phyloP scores from a whole-genome alignment of 2,329 filamentous ascomycete species.

The Parastagonospora avenae region DNA sequence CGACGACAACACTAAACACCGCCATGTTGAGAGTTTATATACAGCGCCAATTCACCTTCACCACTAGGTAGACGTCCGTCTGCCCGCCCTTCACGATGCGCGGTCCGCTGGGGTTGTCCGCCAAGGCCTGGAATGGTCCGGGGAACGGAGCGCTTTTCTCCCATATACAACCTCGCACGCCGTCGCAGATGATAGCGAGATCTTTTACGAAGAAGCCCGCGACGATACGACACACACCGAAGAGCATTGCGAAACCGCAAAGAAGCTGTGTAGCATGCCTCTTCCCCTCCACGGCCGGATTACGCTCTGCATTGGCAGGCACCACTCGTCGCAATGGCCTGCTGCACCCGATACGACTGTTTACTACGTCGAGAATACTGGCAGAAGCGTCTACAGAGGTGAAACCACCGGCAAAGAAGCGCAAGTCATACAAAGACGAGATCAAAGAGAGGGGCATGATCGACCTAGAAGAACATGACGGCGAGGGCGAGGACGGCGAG shows the following conservation, averaged over 20 bases:
- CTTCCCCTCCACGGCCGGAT: constrained; percentile 12
- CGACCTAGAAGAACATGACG: constrained; percentile 47
- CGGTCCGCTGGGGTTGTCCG: constrained; percentile 34
- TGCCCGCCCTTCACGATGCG: constrained; percentile 40
- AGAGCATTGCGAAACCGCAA: constrained; percentile 1
- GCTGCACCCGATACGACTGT: constrained; percentile 31
- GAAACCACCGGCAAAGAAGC: constrained; percentile 21
- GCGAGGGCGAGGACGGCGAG: constrained; percentile 62
- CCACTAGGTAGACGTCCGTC: constrained; percentile 30
- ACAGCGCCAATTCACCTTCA: constrained; percentile 15
- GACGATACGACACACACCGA: background rate
- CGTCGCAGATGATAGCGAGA: constrained; percentile 20
- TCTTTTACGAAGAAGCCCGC: constrained; percentile 19
- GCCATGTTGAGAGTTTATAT: constrained; percentile 32
- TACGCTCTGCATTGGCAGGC: constrained; percentile 21
- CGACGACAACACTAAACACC: constrained; percentile 6
- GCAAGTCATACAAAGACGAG: constrained; percentile 47
- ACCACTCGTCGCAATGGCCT: constrained; percentile 33
- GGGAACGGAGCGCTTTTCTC: constrained; percentile 43
- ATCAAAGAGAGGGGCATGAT: constrained; percentile 44
- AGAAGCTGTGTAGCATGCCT: constrained; percentile 14
- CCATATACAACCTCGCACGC: constrained; percentile 36
- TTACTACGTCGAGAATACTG: constrained; percentile 33
- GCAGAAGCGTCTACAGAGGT: constrained; percentile 27
- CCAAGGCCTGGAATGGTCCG: constrained; percentile 42